Evolutionary conservation across 208 protist genomes (phyloP).

Genomic region (Ichthyophonus hoferi): DNA sequence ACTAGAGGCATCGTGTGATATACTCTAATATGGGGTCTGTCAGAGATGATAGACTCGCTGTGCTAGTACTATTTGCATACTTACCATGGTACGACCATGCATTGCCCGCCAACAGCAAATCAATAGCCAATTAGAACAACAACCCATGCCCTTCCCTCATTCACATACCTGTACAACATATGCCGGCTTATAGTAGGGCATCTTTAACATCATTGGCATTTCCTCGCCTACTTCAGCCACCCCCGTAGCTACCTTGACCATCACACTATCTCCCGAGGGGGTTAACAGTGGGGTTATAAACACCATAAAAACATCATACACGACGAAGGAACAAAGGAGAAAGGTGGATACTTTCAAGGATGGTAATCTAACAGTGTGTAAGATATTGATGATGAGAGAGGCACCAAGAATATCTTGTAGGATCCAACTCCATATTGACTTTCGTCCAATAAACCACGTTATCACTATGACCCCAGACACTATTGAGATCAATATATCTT

Average conservation of each 20-base stretch:
- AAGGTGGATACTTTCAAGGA: not conserved
- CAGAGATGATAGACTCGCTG: too few species aligned
- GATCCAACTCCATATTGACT: not conserved
- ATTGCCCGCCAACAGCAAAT: too few species aligned
- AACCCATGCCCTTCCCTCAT: too few species aligned
- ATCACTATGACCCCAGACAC: not conserved
- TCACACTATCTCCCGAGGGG: not conserved
- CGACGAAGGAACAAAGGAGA: not conserved
- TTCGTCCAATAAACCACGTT: not conserved
- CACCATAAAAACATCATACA: slow-evolving; percentile 32
- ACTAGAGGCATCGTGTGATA: too few species aligned
- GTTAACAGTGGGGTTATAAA: slow-evolving; percentile 28
- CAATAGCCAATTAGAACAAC: too few species aligned
- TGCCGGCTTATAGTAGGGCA: not conserved
- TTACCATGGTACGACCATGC: too few species aligned
- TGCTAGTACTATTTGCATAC: too few species aligned
- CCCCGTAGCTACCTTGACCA: slow-evolving; percentile 18
- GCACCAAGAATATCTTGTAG: not conserved
- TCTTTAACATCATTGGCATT: not conserved
- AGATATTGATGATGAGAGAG: not conserved
- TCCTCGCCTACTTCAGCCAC: not conserved
- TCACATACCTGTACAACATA: too few species aligned
- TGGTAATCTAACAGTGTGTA: not conserved
- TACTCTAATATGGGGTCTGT: too few species aligned
- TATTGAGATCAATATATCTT: not conserved